Percentiles rank a stretch among this genome's conserved stretches.
Evolutionary conservation across 192 early-diverging fungal species (phyloP).

Genomic region (Rhizoclosmatium globosum): DNA sequence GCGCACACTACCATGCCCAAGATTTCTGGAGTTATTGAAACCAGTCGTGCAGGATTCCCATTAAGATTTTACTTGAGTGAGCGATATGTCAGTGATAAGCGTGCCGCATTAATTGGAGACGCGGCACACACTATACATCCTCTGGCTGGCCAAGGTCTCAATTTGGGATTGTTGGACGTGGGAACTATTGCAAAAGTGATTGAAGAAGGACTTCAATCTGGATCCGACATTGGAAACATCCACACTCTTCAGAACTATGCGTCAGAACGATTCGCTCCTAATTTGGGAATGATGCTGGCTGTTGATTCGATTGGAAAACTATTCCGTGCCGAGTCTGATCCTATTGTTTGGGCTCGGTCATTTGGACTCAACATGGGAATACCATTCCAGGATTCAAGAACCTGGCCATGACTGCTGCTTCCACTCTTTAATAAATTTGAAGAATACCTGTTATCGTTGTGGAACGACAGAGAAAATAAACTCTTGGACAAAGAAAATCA

Average conservation of each 20-base stretch:
- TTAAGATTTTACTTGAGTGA: constrained; percentile 83
- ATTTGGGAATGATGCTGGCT: constrained; percentile 84
- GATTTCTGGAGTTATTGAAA: constrained; percentile 20
- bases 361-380: constrained; percentile 75
- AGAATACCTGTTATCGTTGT: too few relatives aligned
- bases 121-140: constrained; percentile 97
- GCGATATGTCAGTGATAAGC: constrained; percentile 70
- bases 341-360: constrained; percentile 74
- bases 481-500: too few relatives aligned
- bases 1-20: constrained; percentile 48
- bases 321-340: constrained; percentile 72
- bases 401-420: constrained; percentile 35
- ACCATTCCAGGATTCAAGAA: constrained; percentile 69
- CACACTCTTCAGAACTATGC: constrained; percentile 83
- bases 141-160: constrained; percentile 95
- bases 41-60: constrained; percentile 83
- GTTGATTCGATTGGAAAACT: constrained; percentile 83
- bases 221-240: constrained; percentile 83
- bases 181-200: constrained; percentile 72
- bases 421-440: neutral
- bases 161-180: constrained; percentile 91
- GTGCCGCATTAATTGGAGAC: constrained; percentile 93
- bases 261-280: constrained; percentile 80
- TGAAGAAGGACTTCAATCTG: constrained; percentile 67
- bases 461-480: too few relatives aligned